Conservation (phyloP, 192 early-diverging fungal genomes). For the Coemansia sp. region DNA sequence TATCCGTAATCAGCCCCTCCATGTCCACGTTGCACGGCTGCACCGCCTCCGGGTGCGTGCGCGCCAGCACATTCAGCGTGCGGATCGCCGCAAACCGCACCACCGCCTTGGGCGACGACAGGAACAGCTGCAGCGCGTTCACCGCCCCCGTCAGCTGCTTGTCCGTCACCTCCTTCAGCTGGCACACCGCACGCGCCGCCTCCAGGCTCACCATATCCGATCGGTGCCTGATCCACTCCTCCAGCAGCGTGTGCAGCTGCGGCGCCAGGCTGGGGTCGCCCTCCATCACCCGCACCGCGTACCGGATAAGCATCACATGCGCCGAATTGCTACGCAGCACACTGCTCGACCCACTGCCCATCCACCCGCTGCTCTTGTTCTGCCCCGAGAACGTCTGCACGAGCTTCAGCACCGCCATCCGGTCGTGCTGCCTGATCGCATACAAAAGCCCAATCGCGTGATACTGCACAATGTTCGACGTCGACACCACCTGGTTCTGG, state of each 20-base stretch:
- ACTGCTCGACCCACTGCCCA: conserved; percentile 58
- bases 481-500: conserved; percentile 52
- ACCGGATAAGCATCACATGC: conserved; percentile 90
- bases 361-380: conserved; percentile 35
- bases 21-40: conserved; percentile 97
- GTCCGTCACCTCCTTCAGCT: conserved; percentile 75
- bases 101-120: conserved; percentile 90
- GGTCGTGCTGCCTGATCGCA: conserved; percentile 93
- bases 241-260: conserved; percentile 78
- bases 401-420: conserved; percentile 97
- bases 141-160: conserved; percentile 95
- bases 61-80: conserved; percentile 90
- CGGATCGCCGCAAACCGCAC: conserved; percentile 97
- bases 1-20: conserved; percentile 95
- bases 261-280: conserved; percentile 62
- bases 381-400: conserved; percentile 81
- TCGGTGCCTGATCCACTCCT: conserved; percentile 90
- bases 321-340: conserved; percentile 81
- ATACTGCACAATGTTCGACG: conserved; percentile 91
- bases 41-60: conserved; percentile 88
- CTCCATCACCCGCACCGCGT: conserved; percentile 86
- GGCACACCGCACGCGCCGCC: conserved; percentile 95
- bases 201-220: conserved; percentile 99
- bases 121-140: conserved; percentile 87
- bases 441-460: conserved; percentile 97